Percentiles rank a stretch among this genome's conserved stretches.
phyloP scores from a whole-genome alignment of 2,329 filamentous ascomycete genomes.

The Plectosphaerella plurivora region DNA sequence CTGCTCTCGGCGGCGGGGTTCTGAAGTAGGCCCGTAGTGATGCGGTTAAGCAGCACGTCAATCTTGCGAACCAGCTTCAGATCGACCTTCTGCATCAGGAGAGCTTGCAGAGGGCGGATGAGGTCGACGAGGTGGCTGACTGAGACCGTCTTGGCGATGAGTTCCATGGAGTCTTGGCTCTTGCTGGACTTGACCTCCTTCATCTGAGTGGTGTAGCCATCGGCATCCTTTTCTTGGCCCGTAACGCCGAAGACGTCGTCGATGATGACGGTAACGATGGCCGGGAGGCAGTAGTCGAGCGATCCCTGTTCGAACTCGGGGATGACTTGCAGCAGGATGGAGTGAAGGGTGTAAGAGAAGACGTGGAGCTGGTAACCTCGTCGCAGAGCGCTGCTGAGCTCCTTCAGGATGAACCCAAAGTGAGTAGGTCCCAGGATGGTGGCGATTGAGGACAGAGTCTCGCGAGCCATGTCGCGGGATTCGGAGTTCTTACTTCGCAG shows the following conservation, averaged over 20 bases:
- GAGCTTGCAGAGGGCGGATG: constrained; percentile 69
- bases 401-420: constrained; percentile 90
- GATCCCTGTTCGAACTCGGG: constrained; percentile 75
- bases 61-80: constrained; percentile 82
- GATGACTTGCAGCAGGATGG: constrained; percentile 73
- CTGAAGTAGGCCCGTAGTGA: constrained; percentile 76
- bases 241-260: constrained; percentile 93
- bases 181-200: constrained; percentile 98
- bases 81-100: constrained; percentile 81
- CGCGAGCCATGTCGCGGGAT: constrained; percentile 83
- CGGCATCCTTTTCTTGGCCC: constrained; percentile 94
- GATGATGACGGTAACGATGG: constrained; percentile 83
- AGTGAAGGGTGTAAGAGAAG: constrained; percentile 90
- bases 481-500: constrained; percentile 85
- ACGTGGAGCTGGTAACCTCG: constrained; percentile 93
- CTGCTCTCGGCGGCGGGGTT: constrained; percentile 75
- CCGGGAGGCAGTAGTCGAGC: constrained; percentile 78
- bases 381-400: constrained; percentile 76
- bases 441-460: constrained; percentile 81
- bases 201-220: constrained; percentile 92
- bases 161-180: constrained; percentile 95
- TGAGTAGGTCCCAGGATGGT: constrained; percentile 75
- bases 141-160: constrained; percentile 79
- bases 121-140: constrained; percentile 70
- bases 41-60: constrained; percentile 79